Conservation (phyloP, 805 yeast genomes). For the Saturnispora serradocipensis region DNA sequence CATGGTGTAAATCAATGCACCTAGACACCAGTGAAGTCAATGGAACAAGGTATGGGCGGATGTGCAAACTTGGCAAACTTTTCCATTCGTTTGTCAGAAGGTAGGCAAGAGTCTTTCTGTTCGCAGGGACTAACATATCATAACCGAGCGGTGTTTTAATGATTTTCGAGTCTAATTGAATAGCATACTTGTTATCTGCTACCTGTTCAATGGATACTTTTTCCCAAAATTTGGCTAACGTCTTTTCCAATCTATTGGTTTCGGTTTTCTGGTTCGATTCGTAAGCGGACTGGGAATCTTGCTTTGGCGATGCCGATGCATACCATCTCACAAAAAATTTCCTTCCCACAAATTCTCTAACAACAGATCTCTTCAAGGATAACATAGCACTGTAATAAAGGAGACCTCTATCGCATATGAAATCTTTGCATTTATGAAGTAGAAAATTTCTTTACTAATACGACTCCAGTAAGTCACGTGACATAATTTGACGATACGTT, state of each 20-base stretch:
- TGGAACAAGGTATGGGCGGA: constrained; percentile 76
- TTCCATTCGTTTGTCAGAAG: constrained; percentile 85
- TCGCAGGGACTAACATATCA: constrained; percentile 51
- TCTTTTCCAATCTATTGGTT: constrained; percentile 60
- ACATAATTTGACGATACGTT: too few species aligned
- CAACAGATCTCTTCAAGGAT: neutral
- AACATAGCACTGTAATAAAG: neutral
- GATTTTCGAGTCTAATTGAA: constrained; percentile 67
- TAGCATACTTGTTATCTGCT: constrained; percentile 30
- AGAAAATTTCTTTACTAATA: too few species aligned
- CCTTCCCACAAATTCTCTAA: neutral
- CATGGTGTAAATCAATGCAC: constrained; percentile 62
- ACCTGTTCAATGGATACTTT: constrained; percentile 39
- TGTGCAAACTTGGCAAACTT: constrained; percentile 50
- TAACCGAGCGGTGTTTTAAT: constrained; percentile 80
- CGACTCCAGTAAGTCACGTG: neutral
- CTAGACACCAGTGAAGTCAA: constrained; percentile 81
- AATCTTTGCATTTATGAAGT: too few species aligned
- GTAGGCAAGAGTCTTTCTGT: constrained; percentile 56
- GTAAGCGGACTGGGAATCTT: constrained; percentile 10
- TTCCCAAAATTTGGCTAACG: constrained; percentile 75
- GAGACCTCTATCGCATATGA: neutral
- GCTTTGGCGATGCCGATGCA: constrained; percentile 7
- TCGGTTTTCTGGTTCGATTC: constrained; percentile 51
- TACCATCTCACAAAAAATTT: neutral